Base-by-base conservation (phyloP, 2,329 filamentous ascomycete genomes). In the Dactylonectria macrodidyma region DNA sequence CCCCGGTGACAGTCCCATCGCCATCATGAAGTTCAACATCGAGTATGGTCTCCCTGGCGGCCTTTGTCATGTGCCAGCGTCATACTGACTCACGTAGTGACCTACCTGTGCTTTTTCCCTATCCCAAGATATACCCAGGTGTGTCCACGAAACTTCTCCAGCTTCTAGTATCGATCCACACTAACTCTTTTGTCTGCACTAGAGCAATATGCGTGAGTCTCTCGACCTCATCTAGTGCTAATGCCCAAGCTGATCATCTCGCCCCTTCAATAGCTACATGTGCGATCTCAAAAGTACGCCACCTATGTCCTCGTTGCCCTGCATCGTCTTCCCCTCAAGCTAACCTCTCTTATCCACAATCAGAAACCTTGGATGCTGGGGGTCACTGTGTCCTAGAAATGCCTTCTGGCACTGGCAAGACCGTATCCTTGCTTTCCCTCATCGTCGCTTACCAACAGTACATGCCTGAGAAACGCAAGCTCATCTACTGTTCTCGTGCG, bases 341-440 rank as follows among this genome's bases (percentile, higher is more conserved):
- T 71, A 54, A 71, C 54, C 52, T 38, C 47, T 26, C 16, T 1
- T 54, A 30, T 14, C 19, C 8, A 55, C 2, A 7, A 8, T 48
- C 51, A 88, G 86, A 85, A 74, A 98, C 96, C 22, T 91, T 99
- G 77, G 96, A 99, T 87, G 93, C 92, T 22, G 94, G 94, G 59
- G 97, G 96, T 68, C 95, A 99, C 83, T 98, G 95, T 81, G 95
- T 99, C 24, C 84, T 99, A 75, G 96, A 99, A 84, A 99, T 99
- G 96, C 96, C 96, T 81, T 99, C 96, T 67, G 96, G 96, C 50
- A 99, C 96, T 26, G 96, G 96, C 69, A 99, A 99, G 86, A 99
- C 96, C 0, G 93, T 99, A 30, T 98, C 96, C 10, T 87, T 99
- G 5, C 86, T 99, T 51, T 98, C 96, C 0, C 89, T 99, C 74